A percentile compares a stretch with the other conserved stretches of the same genome.
These are phyloP conservation scores for Teratosphaeriaceae sp. DNA, from an alignment of 2,329 filamentous ascomycete species.

Conservation along the genomic window DNA sequence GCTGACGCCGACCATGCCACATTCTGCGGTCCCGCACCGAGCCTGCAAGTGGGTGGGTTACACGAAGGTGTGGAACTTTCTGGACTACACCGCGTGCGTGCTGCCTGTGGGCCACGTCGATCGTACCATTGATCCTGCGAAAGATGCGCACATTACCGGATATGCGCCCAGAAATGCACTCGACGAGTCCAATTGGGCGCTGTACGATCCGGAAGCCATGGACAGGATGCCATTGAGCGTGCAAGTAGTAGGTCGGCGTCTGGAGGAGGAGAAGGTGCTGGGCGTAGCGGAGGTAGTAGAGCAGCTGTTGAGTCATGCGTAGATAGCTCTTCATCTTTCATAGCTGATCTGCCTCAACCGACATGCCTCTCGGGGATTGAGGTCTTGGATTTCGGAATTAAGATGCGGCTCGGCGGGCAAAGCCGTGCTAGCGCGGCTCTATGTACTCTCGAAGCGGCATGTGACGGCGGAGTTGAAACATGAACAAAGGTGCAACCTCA, in stretches of 20 bases:
- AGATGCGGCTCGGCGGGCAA: too few relatives aligned
- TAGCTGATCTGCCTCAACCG: too few relatives aligned
- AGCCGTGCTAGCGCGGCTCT: too few relatives aligned
- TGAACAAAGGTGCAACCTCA: too few relatives aligned
- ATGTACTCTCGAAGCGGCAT: too few relatives aligned
- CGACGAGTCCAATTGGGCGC: conserved; percentile 32
- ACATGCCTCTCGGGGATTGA: too few relatives aligned
- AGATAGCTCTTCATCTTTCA: too few relatives aligned
- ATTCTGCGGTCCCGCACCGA: conserved; percentile 36
- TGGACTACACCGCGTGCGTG: conserved; percentile 41
- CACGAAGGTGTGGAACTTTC: conserved; percentile 39
- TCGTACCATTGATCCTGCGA: conserved; percentile 37
- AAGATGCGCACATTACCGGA: conserved; percentile 25
- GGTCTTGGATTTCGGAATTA: too few relatives aligned
- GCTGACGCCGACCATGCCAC: conserved; percentile 40
- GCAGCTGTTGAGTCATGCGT: background rate
- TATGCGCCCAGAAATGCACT: conserved; percentile 29
- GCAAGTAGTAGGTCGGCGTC: conserved; percentile 26
- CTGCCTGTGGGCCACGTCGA: conserved; percentile 37
- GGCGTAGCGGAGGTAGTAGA: conserved; percentile 12
- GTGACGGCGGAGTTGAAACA: too few relatives aligned
- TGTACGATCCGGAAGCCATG: conserved; percentile 29
- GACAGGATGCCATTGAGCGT: conserved; percentile 37
- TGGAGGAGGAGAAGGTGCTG: conserved; percentile 33
- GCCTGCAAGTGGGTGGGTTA: conserved; percentile 40